Base-by-base conservation (phyloP, 1,139 yeast species). In the Saccharomyces hybrid region DNA sequence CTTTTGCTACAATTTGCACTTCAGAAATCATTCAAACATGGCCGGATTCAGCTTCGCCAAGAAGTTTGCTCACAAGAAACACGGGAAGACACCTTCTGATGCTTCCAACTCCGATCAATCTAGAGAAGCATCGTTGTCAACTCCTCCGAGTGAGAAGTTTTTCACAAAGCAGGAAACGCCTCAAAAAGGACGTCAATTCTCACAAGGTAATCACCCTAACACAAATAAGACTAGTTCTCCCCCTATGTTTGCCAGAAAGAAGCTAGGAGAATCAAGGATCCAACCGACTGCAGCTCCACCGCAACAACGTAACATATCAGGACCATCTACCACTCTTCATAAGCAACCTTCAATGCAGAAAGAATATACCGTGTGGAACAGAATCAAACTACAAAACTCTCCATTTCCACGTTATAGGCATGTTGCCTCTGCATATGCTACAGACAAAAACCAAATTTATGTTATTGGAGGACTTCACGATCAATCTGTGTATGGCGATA, bases 381-480 rank as follows among this genome's bases (percentile, higher is more conserved):
- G 88, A 63, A 79, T 80, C 61, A 82, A 82, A 64, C 74, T 91
- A 46, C 76, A 76, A 59, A 82, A 87, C 63, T 85, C 95, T 3
- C 98, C 98, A 0, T 90, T 93, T 66, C 98, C 99, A 6, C 80
- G 98, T 49, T 90, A 90, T 68, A 85, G 98, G 63, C 98, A 93
- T 70, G 89, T 96, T 0, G 93, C 96, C 0, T 80, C 90, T 1
- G 75, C 87, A 31, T 76, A 83, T 50, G 75, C 86, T 8, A 84
- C 95, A 25, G 95, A 90, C 29, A 84, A 85, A 58, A 88, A 90
- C 56, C 95, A 89, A 60, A 76, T 91, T 27, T 90, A 83, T 68
- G 79, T 95, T 48, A 91, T 93, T 89, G 99, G 99, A 44, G 99
- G 99, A 3, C 76, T 95, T 52, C 87, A 91, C 66, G 96, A 91